Evolutionary conservation across 1,139 yeast species (phyloP).

Genomic region (Blastobotrys arbuscula): DNA sequence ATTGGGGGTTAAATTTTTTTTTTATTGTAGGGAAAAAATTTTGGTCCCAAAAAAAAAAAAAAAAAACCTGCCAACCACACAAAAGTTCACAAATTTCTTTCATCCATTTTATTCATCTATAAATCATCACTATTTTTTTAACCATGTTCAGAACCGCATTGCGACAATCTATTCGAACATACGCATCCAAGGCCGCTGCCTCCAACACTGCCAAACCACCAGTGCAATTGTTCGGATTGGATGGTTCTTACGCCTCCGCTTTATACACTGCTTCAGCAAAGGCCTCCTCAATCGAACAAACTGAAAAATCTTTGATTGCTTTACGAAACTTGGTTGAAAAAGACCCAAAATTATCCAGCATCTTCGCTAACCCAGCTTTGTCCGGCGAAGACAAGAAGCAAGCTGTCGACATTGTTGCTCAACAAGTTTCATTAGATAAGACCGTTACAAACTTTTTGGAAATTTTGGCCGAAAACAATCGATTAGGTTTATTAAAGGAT

Average conservation of each 20-base stretch:
- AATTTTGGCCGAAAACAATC: constrained; percentile 92
- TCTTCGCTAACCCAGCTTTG: constrained; percentile 79
- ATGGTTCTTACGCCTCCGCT: constrained; percentile 96
- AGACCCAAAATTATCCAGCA: constrained; percentile 58
- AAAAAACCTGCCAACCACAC: too few species aligned
- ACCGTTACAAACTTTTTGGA: constrained; percentile 73
- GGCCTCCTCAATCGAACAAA: constrained; percentile 68
- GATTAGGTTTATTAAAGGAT: constrained; percentile 63
- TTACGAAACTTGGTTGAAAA: constrained; percentile 51
- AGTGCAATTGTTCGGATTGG: constrained; percentile 88
- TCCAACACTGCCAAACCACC: constrained; percentile 73
- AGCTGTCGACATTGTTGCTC: constrained; percentile 57
- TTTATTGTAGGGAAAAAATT: neutral
- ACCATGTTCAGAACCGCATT: constrained; percentile 13
- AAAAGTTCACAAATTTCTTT: too few species aligned
- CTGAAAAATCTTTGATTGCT: constrained; percentile 61
- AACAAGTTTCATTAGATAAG: constrained; percentile 57
- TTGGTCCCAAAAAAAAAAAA: constrained; percentile 3
- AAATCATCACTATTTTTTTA: constrained; percentile 3
- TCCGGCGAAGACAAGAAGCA: constrained; percentile 66
- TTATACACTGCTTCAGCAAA: constrained; percentile 88
- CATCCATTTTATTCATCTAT: neutral
- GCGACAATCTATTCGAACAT: constrained; percentile 15
- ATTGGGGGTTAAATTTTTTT: neutral
- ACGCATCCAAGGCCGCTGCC: constrained; percentile 39